Conservation (phyloP, 2,329 filamentous ascomycete species). For the Alternaria sp. region DNA sequence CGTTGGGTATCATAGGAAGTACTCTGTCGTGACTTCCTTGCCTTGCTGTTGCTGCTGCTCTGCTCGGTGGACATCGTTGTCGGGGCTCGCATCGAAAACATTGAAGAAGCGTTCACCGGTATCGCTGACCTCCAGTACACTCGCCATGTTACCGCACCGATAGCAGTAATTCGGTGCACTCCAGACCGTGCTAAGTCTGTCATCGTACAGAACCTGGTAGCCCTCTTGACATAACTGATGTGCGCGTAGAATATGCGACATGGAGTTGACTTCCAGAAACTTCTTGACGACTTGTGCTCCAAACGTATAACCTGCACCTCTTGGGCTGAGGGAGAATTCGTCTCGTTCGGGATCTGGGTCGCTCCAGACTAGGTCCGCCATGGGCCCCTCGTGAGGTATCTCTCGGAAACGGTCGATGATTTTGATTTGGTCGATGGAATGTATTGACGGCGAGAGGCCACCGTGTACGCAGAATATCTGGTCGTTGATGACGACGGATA, state of each 20-base stretch:
- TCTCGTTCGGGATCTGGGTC: conserved; percentile 97
- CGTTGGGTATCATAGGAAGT: conserved; percentile 64
- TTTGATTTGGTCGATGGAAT: conserved; percentile 99
- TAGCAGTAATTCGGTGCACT: conserved; percentile 82
- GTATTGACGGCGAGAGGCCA: conserved; percentile 74
- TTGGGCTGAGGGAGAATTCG: conserved; percentile 92
- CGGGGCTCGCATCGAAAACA: conserved; percentile 94
- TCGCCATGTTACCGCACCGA: conserved; percentile 94
- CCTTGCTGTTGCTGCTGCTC: conserved; percentile 80
- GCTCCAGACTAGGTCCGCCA: conserved; percentile 99
- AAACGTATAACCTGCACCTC: conserved; percentile 96
- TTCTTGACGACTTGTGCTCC: conserved; percentile 98
- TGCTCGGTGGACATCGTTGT: conserved; percentile 85
- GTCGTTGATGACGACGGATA: conserved; percentile 97
- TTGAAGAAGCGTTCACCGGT: conserved; percentile 95
- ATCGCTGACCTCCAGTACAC: conserved; percentile 94
- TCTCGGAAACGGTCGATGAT: conserved; percentile 99
- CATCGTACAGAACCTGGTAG: conserved; percentile 95
- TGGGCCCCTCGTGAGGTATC: conserved; percentile 97
- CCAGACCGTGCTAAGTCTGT: conserved; percentile 94
- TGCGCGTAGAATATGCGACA: conserved; percentile 97
- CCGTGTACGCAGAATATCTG: conserved; percentile 99
- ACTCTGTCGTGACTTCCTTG: conserved; percentile 72
- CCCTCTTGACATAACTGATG: conserved; percentile 98
- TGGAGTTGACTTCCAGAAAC: conserved; percentile 94